Conservation (phyloP, 2,329 filamentous ascomycete species). For the Rhynchosporium secalis region DNA sequence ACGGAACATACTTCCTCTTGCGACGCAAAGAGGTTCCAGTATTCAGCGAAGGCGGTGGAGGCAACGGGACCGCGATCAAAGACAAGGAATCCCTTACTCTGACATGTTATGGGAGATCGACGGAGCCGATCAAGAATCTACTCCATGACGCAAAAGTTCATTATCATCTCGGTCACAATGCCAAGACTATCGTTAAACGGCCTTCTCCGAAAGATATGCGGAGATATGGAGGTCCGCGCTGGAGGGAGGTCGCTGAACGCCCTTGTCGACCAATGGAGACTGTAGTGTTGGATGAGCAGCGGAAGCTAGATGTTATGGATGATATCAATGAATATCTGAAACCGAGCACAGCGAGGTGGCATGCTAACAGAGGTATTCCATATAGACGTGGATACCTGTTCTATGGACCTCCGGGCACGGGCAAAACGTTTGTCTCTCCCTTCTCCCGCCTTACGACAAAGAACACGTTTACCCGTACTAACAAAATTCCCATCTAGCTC, state of each 20-base stretch:
- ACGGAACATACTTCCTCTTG: slow-evolving; percentile 51
- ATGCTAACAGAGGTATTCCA: slow-evolving; percentile 72
- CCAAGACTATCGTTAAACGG: slow-evolving; percentile 59
- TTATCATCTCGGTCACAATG: slow-evolving; percentile 53
- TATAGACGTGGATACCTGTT: slow-evolving; percentile 77
- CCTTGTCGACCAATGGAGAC: slow-evolving; percentile 72
- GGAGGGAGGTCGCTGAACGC: slow-evolving; percentile 60
- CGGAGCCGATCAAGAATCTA: slow-evolving; percentile 56
- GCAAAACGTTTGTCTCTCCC: slow-evolving; percentile 56
- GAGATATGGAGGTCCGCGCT: slow-evolving; percentile 46
- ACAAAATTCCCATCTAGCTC: slow-evolving; percentile 27
- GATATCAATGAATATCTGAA: slow-evolving; percentile 81
- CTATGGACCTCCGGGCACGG: slow-evolving; percentile 72
- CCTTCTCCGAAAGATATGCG: slow-evolving; percentile 50
- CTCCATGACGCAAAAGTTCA: slow-evolving; percentile 54
- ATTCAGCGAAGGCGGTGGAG: slow-evolving; percentile 29
- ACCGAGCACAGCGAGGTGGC: slow-evolving; percentile 69
- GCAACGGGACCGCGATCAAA: slow-evolving; percentile 43
- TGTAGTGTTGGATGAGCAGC: slow-evolving; percentile 67
- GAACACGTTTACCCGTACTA: no score
- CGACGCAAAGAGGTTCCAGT: slow-evolving; percentile 32
- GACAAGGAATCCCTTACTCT: slow-evolving; percentile 55
- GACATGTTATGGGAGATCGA: slow-evolving; percentile 53
- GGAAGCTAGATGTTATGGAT: slow-evolving; percentile 65
- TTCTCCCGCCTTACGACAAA: no score